Evolutionary conservation across 1,139 yeast genomes (phyloP), one percentile per base, ranked within the genome.

Genomic region (Yamadazyma spencermartinsiae): DNA sequence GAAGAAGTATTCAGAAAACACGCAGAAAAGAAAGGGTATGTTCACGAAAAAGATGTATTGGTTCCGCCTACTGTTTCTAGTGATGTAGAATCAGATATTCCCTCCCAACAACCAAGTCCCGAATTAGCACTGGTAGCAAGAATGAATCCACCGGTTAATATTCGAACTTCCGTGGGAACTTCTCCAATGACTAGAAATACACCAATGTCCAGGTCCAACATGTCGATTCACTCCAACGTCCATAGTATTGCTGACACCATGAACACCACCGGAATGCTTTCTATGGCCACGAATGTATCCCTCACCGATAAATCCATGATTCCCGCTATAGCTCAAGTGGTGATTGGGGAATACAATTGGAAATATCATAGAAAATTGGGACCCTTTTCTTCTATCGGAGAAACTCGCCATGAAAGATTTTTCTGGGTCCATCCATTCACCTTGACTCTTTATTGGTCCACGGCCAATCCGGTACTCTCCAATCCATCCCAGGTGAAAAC

Each of bases 381-480:
- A 10, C 85, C 88, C 12, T 72, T 87, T 39, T 78, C 85, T 37
- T 79, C 88, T 1, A 76, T 88, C 32, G 78, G 94, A 0, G 92
- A 86, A 41, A 78, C 77, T 36, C 77, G 98, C 43, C 98, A 92
- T 56, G 94, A 86, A 56, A 75, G 98, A 48, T 92, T 81, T 62
- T 92, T 92, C 74, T 92, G 98, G 98, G 81, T 92, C 31, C 96
- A 92, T 63, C 98, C 98, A 7, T 90, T 89, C 60, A 84, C 95
- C 3, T 67, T 88, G 65, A 87, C 96, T 0, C 71, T 92, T 40
- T 89, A 88, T 60, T 92, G 98, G 98, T 83, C 92, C 8, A 76
- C 79, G 12, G 75, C 80, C 9, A 87, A 86, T 55, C 98, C 98
- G 2, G 86, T 85, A 0, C 62, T 84, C 43, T 79, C 83, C 6